Evolutionary conservation across 768 basidiomycete species (phyloP).

Genomic region (Leccinum incarnatum): DNA sequence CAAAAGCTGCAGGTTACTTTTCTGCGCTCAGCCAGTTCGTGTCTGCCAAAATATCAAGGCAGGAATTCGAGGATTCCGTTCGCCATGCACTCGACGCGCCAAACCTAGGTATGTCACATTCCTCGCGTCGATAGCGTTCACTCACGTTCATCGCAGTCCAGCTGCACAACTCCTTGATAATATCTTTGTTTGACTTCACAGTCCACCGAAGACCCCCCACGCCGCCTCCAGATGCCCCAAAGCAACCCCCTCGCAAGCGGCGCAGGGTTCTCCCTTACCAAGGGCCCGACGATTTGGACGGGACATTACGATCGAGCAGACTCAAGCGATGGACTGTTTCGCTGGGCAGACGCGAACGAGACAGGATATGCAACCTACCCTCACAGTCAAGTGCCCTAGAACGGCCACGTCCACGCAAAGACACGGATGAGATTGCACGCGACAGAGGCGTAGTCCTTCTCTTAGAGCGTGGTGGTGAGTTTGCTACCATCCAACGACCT

Average conservation of each 20-base stretch:
- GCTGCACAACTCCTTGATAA: constrained; percentile 80
- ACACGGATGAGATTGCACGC: constrained; percentile 64
- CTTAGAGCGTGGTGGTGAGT: constrained; percentile 60
- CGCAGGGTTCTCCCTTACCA: constrained; percentile 70
- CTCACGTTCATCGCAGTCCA: constrained; percentile 49
- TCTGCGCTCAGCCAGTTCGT: constrained; percentile 63
- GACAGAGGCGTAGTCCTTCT: constrained; percentile 69
- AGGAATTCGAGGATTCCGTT: constrained; percentile 73
- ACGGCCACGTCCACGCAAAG: constrained; percentile 42
- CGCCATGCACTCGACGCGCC: constrained; percentile 60
- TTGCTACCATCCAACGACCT: neutral
- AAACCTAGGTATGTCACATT: constrained; percentile 41
- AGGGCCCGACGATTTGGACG: constrained; percentile 56
- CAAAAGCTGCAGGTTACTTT: constrained; percentile 61
- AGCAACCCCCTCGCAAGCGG: constrained; percentile 64
- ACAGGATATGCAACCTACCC: constrained; percentile 57
- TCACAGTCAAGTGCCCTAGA: constrained; percentile 45
- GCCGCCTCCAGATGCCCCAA: constrained; percentile 59
- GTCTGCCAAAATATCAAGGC: constrained; percentile 62
- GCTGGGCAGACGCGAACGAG: constrained; percentile 71
- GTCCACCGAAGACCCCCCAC: constrained; percentile 66
- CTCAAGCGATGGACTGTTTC: constrained; percentile 75
- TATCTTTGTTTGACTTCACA: constrained; percentile 79
- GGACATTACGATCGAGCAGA: constrained; percentile 56
- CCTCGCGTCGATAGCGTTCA: neutral